Base-by-base conservation (phyloP, 2,329 filamentous ascomycete species). In the Aspergillus caelatus region DNA sequence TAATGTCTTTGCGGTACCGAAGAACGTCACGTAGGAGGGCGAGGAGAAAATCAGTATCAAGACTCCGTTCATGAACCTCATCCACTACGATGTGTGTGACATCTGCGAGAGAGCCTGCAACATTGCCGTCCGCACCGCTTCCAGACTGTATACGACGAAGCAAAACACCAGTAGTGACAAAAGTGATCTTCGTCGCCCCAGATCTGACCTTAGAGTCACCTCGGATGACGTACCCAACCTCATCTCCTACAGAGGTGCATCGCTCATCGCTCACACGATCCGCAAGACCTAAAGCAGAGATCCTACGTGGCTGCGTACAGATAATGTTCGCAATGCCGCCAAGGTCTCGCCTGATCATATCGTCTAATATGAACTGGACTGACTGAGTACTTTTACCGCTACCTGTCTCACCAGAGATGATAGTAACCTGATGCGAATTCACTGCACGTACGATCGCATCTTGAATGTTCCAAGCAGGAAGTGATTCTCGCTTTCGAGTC, bases 301-400 rank as follows among this genome's bases (percentile, higher is more conserved):
- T 98, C 75, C 95, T 88, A 62, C 95, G 89, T 26, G 95, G 95
- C 72, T 99, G 95, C 0, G 95, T 99, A 72, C 96, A 97, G 64
- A 99, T 88, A 66, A 99, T 96, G 72, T 96, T 97, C 36, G 90
- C 91, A 14, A 87, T 87, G 14, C 86, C 86, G 2, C 94, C 95
- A 10, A 96, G 83, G 9, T 89, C 87, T 53, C 86, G 85, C 65
- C 86, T 84, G 70, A 97, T 96, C 67, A 98, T 82, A 70, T 98
- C 92, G 72, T 99, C 95, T 1, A 99, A 84, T 50, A 99, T 85
- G 77, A 98, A 99, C 76, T 99, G 95, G 39, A 98, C 93, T 2
- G 93, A 95, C 77, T 99, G 95, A 0, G 95, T 98, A 56, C 92
- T 97, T 79, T 99, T 99, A 74, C 95, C 95, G 21, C 93, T 97